Evolutionary conservation across 2,329 filamentous ascomycete species (phyloP), one percentile per base, ranked within the genome.

Genomic region (Sordariomycetes sp.): DNA sequence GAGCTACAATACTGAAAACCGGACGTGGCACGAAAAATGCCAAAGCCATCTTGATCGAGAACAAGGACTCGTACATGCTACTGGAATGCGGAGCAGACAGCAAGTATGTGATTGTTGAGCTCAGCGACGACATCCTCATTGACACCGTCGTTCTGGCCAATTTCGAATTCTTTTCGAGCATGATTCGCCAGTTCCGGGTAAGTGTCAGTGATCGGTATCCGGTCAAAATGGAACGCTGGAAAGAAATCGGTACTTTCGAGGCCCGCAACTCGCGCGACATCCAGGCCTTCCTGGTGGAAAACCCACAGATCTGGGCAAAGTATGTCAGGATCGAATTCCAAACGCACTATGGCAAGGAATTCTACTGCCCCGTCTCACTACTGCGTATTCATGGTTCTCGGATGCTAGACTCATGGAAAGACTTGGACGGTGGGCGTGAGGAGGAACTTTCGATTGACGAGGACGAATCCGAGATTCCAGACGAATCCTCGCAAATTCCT

Each of bases 151-250:
- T 96, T n/a, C 70, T 98, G 35, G 92, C 90, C 41, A 98, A 98
- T 55, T 98, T 93, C 48, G 92, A 98, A 57, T 98, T 98, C 65
- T 98, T 98, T 66, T 94, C 87, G 36, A 95, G 87, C 53, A 95
- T 94, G 72, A 84, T 96, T 47, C 82, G 87, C 34, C 83, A 80
- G 31, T 95, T 98, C 55, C 75, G 84, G 33, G 78, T 96, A 45
- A 93, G 86, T 53, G 90, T 95, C 31, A 93, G 88, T 38, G 92
- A 96, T 60, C 79, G 86, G 37, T 96, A 95, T 57, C 92, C 92
- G 1, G 84, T 92, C 35, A 96, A 95, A 57, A 59, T 75, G 36
- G 88, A 94, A 32, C 86, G 92, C 46, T 98, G 92, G 92, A 86
- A 82, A 44, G 79, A 86, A 28, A 57, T 96, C 30, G 92, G 87